Evolutionary conservation across 139 green algal genomes (phyloP).

Genomic region (Parachlorella kessleri): DNA sequence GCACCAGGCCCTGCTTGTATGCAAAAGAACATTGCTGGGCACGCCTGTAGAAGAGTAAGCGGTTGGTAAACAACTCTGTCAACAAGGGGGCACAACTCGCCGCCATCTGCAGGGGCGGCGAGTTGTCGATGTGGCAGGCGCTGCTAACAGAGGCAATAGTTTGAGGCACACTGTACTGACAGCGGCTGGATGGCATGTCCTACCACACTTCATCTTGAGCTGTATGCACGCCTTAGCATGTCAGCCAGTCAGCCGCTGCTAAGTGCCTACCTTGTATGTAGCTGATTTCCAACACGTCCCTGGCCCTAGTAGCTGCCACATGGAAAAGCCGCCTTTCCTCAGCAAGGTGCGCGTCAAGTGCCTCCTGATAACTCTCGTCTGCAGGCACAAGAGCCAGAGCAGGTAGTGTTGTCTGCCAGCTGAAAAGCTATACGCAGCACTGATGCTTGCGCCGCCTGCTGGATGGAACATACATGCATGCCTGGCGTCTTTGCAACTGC

Average conservation of each 20-base stretch:
- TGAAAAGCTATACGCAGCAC: background rate
- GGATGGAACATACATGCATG: background rate
- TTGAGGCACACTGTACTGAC: no score
- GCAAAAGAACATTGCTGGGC: no score
- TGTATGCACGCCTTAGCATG: background rate
- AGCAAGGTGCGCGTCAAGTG: background rate
- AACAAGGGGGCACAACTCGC: no score
- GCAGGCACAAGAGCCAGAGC: background rate
- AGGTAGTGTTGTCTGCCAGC: background rate
- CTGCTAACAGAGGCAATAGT: no score
- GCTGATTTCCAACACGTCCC: conserved; percentile 1
- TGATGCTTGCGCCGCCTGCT: background rate
- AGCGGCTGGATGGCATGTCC: background rate
- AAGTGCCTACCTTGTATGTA: conserved; percentile 1
- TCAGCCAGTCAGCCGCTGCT: background rate
- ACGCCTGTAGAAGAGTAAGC: no score
- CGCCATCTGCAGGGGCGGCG: no score
- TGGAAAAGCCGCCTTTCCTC: conserved; percentile 31
- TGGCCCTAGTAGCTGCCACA: conserved; percentile 11
- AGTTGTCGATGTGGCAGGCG: no score
- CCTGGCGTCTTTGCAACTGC: background rate
- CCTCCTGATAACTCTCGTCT: background rate
- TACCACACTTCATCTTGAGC: background rate
- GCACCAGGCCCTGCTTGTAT: no score
- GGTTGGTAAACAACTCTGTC: no score